Evolutionary conservation across 208 protist genomes (phyloP).

Genomic region (Tritrichomonas musculus): DNA sequence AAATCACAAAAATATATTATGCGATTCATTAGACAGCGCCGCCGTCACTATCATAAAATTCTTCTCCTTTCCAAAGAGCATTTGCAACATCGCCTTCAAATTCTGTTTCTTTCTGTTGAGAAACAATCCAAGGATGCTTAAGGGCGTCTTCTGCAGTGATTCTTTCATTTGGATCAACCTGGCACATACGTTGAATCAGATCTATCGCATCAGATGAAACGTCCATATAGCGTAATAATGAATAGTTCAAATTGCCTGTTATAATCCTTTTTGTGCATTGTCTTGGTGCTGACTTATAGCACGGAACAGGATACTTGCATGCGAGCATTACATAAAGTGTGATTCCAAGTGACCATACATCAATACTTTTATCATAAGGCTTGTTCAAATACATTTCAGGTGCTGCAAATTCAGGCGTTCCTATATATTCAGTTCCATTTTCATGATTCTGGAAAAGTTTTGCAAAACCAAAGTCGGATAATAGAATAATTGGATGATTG

Average conservation of each 20-base stretch:
- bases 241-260: no score
- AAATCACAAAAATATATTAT: no score
- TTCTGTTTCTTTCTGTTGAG: not conserved
- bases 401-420: not conserved
- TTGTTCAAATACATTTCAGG: not conserved
- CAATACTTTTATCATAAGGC: not conserved
- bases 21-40: no score
- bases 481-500: not conserved
- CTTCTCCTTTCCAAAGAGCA: no score
- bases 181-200: conserved; percentile 12
- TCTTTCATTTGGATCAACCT: conserved; percentile 28
- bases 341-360: conserved; percentile 8
- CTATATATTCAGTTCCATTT: not conserved
- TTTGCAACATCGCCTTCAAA: no score
- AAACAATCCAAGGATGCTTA: conserved; percentile 35
- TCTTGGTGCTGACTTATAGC: no score
- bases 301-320: not conserved
- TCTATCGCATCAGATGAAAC: conserved; percentile 39
- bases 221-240: no score
- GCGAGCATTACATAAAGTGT: not conserved
- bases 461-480: not conserved
- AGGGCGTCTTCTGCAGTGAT: conserved; percentile 33
- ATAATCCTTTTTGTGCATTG: no score
- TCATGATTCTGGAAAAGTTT: not conserved
- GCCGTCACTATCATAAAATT: no score